Base-by-base conservation (phyloP, 345 rosid genomes). In the Brassica cretica region DNA sequence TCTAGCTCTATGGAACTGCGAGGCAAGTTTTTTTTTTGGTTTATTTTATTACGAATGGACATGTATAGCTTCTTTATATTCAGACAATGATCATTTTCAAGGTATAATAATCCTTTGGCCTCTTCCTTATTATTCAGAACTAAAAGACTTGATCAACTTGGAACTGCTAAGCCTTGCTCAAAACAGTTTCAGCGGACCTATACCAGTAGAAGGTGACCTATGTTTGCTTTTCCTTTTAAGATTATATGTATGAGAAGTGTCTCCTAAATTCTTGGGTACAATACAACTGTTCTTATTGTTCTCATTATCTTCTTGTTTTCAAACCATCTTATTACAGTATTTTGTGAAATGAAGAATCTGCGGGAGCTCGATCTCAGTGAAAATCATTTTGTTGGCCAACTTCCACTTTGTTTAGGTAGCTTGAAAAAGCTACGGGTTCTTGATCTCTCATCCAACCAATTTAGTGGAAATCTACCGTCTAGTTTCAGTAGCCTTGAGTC, bases 11-110 rank as follows among this genome's bases (percentile, higher is more conserved):
- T 18, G 24, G 51, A 44, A 60, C 8, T 68, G n/a, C 49, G 44
- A 75, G 79, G 79, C 25, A 63, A 63, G 66, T 0, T 63, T 63
- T 33, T 33, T 24, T n/a, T 24, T 62, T 14, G 25, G 25, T 56
- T 55, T 56, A 16, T 53, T 53, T 61, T 14, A 5, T 2, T 27
- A 24, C 8, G 37, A 64, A 19, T 21, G 63, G 63, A 58, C 9
- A 58, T 58, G 63, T 27, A 27, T 59, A 59, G 2, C 15, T 24
- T 59, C 2, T 37, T 39, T 21, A 21, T 41, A 5, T 66, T 41
- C 12, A 32, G 16, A 12, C 16, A 59, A 59, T 9, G 30, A 59
- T 58, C 29, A 58, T 3, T 58, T 58, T 58, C 58, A 51, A 51
- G 58, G 58, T 51, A n/a, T 15, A 51, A 51, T 53, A 53, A 16